Base-by-base conservation (phyloP, 108 stramenopile genomes). In the Conticribra guillardii region DNA sequence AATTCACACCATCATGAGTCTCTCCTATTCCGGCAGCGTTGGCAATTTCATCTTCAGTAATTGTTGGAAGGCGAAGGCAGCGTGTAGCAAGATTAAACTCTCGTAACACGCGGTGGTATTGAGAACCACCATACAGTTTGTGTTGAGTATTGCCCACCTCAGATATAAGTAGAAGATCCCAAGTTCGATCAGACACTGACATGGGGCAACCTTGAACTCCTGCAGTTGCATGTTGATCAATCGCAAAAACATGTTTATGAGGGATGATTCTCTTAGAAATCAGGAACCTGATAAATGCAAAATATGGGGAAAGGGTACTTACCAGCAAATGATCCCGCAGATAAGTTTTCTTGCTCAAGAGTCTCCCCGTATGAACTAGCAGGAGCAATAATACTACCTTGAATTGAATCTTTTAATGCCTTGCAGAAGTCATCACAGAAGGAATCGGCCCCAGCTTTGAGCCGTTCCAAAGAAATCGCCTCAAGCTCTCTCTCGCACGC, bases 11-110 rank as follows among this genome's bases (percentile, higher is more conserved):
- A 68, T 97, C 94, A 69, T 97, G 96, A 44, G 92, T 88, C 50
- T 93, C 92, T 23, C 93, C 92, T 23, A 97, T 87, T 37, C 96
- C 96, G 65, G 92, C 93, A 29, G 96, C 94, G 79, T 97, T 97
- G 44, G 96, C 96, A 72, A 97, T 95, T 80, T 97, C 96, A 56
- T 96, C 93, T 60, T 94, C 92, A 2, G 90, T 83, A 45, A 96
- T 89, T 47, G 86, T 86, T 17, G 96, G 96, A 7, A 87, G 66
- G 32, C 84, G 78, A 52, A 95, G 85, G 61, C 92, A 92, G 19
- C 88, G 70, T 19, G 93, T 88, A 8, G 96, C 96, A 29, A 95
- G 76, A 60, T 85, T 84, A 64, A 97, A 97, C 71, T 97, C 96
- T 31, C 93, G 72, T 22, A 97, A 52, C 9, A 86, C 88, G 32